phyloP scores from a whole-genome alignment of 148 eudicot genomes.

The Cornus kousa region DNA sequence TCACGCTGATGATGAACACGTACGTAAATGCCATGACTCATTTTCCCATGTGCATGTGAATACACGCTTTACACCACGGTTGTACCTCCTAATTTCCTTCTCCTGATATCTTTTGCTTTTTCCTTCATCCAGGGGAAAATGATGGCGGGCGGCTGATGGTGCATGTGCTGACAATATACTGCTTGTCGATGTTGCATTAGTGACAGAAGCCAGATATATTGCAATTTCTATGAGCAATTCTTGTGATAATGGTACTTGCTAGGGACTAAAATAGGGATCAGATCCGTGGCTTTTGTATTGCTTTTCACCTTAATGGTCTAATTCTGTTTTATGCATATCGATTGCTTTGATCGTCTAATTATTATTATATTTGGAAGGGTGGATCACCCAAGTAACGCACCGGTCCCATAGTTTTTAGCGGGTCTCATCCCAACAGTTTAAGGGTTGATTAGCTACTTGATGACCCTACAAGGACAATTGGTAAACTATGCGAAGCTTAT shows the following conservation, averaged over 20 bases:
- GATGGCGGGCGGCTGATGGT: not conserved
- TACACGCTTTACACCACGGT: not conserved
- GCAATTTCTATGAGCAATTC: not conserved
- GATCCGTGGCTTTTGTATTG: not conserved
- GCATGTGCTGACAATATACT: too few species aligned
- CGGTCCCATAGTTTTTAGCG: too few species aligned
- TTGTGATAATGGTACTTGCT: not conserved
- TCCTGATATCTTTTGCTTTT: not conserved
- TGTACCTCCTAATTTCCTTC: not conserved
- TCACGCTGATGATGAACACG: slow-evolving; percentile 85
- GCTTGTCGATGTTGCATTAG: not conserved
- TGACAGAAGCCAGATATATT: not conserved
- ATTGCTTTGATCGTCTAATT: not conserved
- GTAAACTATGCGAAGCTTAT: not conserved
- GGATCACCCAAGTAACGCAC: too few species aligned
- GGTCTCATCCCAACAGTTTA: not conserved
- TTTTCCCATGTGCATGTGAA: not conserved
- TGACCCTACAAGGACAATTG: not conserved
- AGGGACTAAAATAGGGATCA: not conserved
- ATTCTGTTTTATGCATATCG: not conserved
- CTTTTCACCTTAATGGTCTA: not conserved
- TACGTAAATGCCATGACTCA: slow-evolving; percentile 20
- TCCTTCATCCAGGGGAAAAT: not conserved
- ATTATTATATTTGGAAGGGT: too few species aligned
- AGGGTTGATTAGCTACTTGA: not conserved